Evolutionary conservation across 2,329 filamentous ascomycete species (phyloP).

Genomic region (Pseudogymnoascus destructans): DNA sequence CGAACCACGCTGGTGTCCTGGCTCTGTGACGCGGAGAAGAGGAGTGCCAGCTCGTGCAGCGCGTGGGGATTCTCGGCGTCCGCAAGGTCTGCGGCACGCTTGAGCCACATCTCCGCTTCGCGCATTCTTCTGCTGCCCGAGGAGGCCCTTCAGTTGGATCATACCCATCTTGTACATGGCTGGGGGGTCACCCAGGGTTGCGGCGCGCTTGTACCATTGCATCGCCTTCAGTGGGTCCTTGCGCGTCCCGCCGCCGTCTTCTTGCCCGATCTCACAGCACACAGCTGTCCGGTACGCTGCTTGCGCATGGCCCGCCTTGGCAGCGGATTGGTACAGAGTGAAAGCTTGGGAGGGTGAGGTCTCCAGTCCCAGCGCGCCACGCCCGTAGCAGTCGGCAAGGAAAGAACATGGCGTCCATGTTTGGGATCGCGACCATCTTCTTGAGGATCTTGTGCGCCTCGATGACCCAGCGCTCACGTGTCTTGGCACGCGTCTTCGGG

Average conservation of each 20-base stretch:
- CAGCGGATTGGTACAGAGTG: conserved; percentile 81
- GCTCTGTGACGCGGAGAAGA: conserved; percentile 48
- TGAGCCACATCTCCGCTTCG: conserved; percentile 85
- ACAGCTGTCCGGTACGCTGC: conserved; percentile 91
- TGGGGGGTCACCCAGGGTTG: conserved; percentile 75
- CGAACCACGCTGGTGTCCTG: conserved; percentile 59
- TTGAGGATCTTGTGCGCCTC: conserved; percentile 88
- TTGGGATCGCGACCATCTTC: conserved; percentile 62
- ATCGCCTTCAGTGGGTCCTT: conserved; percentile 88
- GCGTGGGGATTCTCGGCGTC: conserved; percentile 88
- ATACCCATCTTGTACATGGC: conserved; percentile 99
- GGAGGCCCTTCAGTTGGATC: conserved; percentile 82
- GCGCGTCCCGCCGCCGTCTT: conserved; percentile 85
- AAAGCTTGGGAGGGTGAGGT: conserved; percentile 87
- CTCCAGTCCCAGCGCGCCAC: conserved; percentile 65
- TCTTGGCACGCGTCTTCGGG: conserved; percentile 58
- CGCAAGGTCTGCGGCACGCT: conserved; percentile 78
- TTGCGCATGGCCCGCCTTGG: conserved; percentile 73
- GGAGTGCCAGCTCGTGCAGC: conserved; percentile 68
- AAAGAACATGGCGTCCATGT: conserved; percentile 87
- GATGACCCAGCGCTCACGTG: conserved; percentile 68
- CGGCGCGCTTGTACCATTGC: conserved; percentile 94
- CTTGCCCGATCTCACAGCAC: conserved; percentile 90
- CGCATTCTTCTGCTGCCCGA: conserved; percentile 78
- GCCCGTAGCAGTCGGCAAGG: conserved; percentile 77